Evolutionary conservation across 345 rosid species (phyloP), one percentile per base, ranked within the genome.

Genomic region (Gossypium thurberi): DNA sequence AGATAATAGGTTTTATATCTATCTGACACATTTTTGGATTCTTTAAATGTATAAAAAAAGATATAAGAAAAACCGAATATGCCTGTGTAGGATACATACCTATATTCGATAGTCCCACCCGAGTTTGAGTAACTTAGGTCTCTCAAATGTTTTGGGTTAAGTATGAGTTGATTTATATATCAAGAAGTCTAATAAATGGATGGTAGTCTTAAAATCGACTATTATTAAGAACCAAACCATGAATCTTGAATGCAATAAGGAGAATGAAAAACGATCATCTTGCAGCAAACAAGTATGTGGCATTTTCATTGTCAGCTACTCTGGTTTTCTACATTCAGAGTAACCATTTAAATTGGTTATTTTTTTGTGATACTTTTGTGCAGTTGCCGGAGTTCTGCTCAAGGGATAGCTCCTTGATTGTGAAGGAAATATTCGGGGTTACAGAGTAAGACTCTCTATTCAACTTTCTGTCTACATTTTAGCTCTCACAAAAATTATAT

Each of bases 381-480:
- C 77, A 95, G 97, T 82, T 93, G 82, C 97, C 94, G 47, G 99
- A 92, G 81, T 90, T 95, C 82, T 90, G 96, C 78, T 78, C 85
- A 9, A 79, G 85, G 81, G 93, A 91, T 75, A 85, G 80, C 84
- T 91, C 99, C 62, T 85, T 95, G 46, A 80, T 87, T 33, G 87
- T 93, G 59, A 92, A 95, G 87, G 97, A 96, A 83, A 91, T 96
- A 71, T 93, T 91, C 44, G 98, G 99, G 72, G 99, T 88, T 51
- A 76, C 96, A 82, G 98, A 90, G 97, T 93, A 91, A 75, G 93
- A 58, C 40, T 69, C 40, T 23, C 37, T 58, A 4, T 58, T 25
- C 37, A 20, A 57, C 37, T 70, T 71, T 11, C 48, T 37, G 14
- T 69, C 14, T 62, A 17, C 9, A 63, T 73, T 75, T 51, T 68